phyloP scores from a whole-genome alignment of 1,284 basidiomycete genomes.

The Pascua sp. region DNA sequence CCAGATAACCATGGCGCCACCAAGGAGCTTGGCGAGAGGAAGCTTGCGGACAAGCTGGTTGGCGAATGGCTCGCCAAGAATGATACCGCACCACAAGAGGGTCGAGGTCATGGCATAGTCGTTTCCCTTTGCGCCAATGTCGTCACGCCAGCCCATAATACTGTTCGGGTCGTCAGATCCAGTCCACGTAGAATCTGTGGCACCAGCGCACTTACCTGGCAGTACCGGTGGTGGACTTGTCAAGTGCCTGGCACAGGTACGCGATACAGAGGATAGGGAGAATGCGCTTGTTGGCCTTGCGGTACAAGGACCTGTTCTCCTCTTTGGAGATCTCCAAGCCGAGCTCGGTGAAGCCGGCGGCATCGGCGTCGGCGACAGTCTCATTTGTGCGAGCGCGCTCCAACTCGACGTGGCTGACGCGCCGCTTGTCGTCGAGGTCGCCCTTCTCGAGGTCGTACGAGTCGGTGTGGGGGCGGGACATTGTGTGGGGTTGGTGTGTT shows the following conservation, averaged over 20 bases:
- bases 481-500: no score
- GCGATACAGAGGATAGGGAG: constrained; percentile 14
- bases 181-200: no score
- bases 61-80: constrained; percentile 29
- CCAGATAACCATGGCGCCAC: constrained; percentile 29
- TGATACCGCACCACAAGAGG: constrained; percentile 30
- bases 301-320: constrained; percentile 20
- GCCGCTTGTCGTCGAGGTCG: neutral
- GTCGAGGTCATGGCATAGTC: constrained; percentile 36
- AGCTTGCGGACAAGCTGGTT: constrained; percentile 34
- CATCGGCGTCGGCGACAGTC: constrained; percentile 1
- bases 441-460: neutral
- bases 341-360: constrained; percentile 17
- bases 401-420: neutral
- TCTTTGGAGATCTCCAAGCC: constrained; percentile 15
- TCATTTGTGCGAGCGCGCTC: neutral
- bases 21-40: constrained; percentile 30
- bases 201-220: constrained; percentile 1
- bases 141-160: constrained; percentile 40
- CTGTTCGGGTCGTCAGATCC: neutral
- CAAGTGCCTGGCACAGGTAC: constrained; percentile 19
- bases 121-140: constrained; percentile 32
- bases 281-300: constrained; percentile 15
- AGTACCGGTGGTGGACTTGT: constrained; percentile 23
- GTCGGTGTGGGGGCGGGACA: neutral